These are phyloP conservation scores for Obelidium mucronatum DNA, from an alignment of 192 early-diverging fungal genomes.

Conservation along the genomic window DNA sequence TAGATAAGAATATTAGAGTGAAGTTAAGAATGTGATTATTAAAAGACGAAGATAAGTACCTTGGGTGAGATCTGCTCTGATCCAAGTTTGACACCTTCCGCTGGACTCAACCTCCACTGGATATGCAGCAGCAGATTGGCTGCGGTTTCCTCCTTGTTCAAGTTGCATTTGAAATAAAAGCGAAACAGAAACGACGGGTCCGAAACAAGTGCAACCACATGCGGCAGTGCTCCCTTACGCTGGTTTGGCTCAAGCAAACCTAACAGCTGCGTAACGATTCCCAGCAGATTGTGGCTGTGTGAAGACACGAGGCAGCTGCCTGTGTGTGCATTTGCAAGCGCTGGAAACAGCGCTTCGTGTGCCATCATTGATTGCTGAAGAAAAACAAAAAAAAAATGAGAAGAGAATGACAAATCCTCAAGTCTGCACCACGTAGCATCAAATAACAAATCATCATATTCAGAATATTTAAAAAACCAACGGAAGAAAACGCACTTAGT, in stretches of 20 bases:
- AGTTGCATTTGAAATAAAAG: slow-evolving; percentile 46
- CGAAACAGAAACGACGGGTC: slow-evolving; percentile 42
- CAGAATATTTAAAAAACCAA: no score
- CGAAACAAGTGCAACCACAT: not conserved
- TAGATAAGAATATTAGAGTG: not conserved
- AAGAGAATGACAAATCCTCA: no score
- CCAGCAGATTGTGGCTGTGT: not conserved
- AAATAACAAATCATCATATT: no score
- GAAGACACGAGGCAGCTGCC: slow-evolving; percentile 2
- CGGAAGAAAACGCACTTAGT: no score
- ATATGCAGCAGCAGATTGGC: slow-evolving; percentile 38
- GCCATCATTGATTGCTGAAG: no score
- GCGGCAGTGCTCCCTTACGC: not conserved
- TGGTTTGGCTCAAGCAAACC: not conserved
- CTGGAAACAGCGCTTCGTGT: no score
- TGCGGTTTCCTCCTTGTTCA: slow-evolving; percentile 16
- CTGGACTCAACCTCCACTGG: slow-evolving; percentile 50
- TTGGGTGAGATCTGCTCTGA: no score
- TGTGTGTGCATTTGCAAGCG: no score
- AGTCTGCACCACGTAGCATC: no score
- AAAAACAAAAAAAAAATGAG: no score
- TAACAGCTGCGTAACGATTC: not conserved
- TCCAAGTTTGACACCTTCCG: slow-evolving; percentile 19
- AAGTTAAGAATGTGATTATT: not conserved
- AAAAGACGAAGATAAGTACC: no score